phyloP scores from a whole-genome alignment of 2,329 filamentous ascomycete species.

The Fusarium chlamydosporum region DNA sequence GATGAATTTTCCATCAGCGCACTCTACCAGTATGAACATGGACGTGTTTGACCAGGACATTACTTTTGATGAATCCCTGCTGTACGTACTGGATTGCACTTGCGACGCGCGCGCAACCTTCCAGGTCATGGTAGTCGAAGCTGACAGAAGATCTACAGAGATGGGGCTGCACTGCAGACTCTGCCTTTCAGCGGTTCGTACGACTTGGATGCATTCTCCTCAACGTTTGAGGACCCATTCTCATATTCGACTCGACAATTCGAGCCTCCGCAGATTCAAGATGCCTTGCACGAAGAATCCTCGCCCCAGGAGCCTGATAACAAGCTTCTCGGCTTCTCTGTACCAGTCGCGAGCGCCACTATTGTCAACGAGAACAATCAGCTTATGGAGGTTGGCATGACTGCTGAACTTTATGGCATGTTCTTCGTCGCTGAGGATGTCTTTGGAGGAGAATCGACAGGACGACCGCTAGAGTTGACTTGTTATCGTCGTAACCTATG shows the following conservation, averaged over 20 bases:
- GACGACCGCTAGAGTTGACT: slow-evolving; percentile 82
- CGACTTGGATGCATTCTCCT: slow-evolving; percentile 72
- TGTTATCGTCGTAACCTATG: slow-evolving; percentile 96
- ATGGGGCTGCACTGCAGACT: slow-evolving; percentile 54
- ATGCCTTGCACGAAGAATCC: slow-evolving; percentile 62
- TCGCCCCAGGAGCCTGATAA: slow-evolving; percentile 73
- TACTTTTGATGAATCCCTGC: slow-evolving; percentile 68
- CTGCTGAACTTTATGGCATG: slow-evolving; percentile 87
- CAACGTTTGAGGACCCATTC: slow-evolving; percentile 76
- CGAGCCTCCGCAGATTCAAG: slow-evolving; percentile 60
- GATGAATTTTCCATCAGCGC: slow-evolving; percentile 59
- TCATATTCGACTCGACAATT: slow-evolving; percentile 67
- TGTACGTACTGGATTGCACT: slow-evolving; percentile 58
- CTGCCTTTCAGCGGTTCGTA: slow-evolving; percentile 71
- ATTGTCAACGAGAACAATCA: slow-evolving; percentile 76
- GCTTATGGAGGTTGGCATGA: slow-evolving; percentile 74
- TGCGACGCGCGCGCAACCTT: slow-evolving; percentile 35
- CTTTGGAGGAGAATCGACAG: slow-evolving; percentile 71
- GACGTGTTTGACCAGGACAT: slow-evolving; percentile 68
- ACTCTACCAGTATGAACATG: slow-evolving; percentile 58
- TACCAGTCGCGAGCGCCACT: slow-evolving; percentile 70
- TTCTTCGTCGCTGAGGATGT: slow-evolving; percentile 89
- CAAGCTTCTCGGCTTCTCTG: slow-evolving; percentile 81
- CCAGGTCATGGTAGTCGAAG: slow-evolving; percentile 7
- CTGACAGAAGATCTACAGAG: slow-evolving; percentile 49